These are phyloP conservation scores for Santalum album DNA, from an alignment of 164 flowering plant genomes.

Conservation along the genomic window DNA sequence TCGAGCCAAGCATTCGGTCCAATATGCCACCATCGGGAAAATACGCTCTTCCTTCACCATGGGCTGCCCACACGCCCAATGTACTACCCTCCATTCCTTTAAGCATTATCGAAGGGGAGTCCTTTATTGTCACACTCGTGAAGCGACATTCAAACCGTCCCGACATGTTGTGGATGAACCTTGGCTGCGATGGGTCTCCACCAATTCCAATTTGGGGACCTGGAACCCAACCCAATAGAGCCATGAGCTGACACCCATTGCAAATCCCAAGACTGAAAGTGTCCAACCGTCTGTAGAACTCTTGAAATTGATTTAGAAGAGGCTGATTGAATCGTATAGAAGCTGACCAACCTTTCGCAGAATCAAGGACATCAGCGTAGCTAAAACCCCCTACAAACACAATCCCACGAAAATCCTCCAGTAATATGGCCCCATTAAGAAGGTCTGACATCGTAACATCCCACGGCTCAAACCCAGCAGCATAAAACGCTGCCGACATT, in stretches of 20 bases:
- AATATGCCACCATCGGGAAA: slow-evolving; percentile 68
- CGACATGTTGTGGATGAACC: slow-evolving; percentile 85
- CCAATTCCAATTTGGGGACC: slow-evolving; percentile 70
- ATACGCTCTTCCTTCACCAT: slow-evolving; percentile 95
- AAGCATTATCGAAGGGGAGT: slow-evolving; percentile 82
- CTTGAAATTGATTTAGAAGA: slow-evolving; percentile 60
- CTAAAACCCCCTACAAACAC: slow-evolving; percentile 88
- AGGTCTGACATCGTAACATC: slow-evolving; percentile 72
- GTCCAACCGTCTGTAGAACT: slow-evolving; percentile 48
- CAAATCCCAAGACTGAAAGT: slow-evolving; percentile 92
- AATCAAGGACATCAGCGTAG: slow-evolving; percentile 76
- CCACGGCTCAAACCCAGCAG: slow-evolving; percentile 89
- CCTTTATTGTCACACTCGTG: slow-evolving; percentile 67
- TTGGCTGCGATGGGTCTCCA: slow-evolving; percentile 82
- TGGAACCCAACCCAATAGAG: slow-evolving; percentile 88
- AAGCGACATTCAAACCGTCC: slow-evolving; percentile 93
- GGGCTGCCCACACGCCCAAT: slow-evolving; percentile 94
- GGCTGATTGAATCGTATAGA: slow-evolving; percentile 74
- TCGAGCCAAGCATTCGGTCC: slow-evolving; percentile 34
- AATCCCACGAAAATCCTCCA: slow-evolving; percentile 62
- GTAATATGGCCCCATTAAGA: slow-evolving; percentile 44
- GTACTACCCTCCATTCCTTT: slow-evolving; percentile 93
- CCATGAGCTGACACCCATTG: slow-evolving; percentile 98
- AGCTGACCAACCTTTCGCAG: slow-evolving; percentile 96
- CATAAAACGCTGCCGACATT: slow-evolving; percentile 89